Evolutionary conservation across 768 basidiomycete genomes (phyloP).

Genomic region (Psilocybe tampanensis): DNA sequence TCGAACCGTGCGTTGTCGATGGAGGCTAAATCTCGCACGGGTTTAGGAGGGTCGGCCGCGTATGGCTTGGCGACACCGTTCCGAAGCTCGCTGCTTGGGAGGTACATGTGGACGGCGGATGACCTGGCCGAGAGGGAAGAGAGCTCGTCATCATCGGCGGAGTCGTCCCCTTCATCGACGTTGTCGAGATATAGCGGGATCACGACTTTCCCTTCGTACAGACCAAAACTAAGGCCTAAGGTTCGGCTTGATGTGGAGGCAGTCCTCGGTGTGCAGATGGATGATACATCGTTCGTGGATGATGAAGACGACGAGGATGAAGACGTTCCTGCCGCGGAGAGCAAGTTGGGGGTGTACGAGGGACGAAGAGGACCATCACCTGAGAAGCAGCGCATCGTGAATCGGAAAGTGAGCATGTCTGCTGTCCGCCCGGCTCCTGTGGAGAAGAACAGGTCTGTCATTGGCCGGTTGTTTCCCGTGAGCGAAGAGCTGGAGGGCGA

Average conservation of each 20-base stretch:
- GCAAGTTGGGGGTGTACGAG: conserved; percentile 18
- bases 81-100: conserved; percentile 52
- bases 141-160: conserved; percentile 7
- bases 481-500: conserved; percentile 39
- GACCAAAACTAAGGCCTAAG: conserved; percentile 16
- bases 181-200: conserved; percentile 5
- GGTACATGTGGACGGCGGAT: conserved; percentile 38
- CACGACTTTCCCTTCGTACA: conserved; percentile 10
- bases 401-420: conserved; percentile 10
- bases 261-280: conserved; percentile 6
- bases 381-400: not conserved
- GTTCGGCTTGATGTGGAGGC: conserved; percentile 16
- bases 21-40: conserved; percentile 11
- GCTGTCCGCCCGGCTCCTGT: conserved; percentile 1
- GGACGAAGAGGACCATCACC: not conserved
- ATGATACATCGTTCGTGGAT: conserved; percentile 8
- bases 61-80: conserved; percentile 53
- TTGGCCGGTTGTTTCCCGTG: conserved; percentile 39
- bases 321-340: conserved; percentile 1
- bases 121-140: conserved; percentile 30
- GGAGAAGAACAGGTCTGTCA: conserved; percentile 9
- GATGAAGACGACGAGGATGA: conserved; percentile 12
- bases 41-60: conserved; percentile 16
- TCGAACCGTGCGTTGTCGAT: conserved; percentile 46
- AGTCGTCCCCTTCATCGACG: conserved; percentile 8